Base-by-base conservation (phyloP, 768 basidiomycete species). In the Chiua virens region DNA sequence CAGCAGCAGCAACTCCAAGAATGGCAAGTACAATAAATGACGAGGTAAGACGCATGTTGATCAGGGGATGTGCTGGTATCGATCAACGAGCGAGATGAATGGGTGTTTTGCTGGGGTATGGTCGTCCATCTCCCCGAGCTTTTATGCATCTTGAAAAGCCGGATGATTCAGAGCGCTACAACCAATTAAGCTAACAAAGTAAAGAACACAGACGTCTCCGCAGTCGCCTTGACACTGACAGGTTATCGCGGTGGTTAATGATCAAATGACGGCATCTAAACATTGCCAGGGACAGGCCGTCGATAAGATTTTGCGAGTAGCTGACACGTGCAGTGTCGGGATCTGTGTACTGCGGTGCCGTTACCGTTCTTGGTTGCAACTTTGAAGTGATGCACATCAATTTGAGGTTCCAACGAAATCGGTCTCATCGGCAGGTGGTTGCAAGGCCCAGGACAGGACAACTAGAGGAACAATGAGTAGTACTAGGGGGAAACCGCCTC, bases 1-100 rank as follows among this genome's bases (percentile, higher is more conserved):
- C 49, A 7, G 59, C 59, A 6, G 45, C 32, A 5, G 41, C 55
- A 11, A 30, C 34, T 22, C 52, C 13, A 14, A 61, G 46, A 30
- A 57, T 27, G 1, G 20, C 8, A 20, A 57, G 50, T 34, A 43
- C n/a, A 3, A 46, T n/a, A 10, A 60, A 28, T 1, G 43, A 37
- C 17, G 40, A 32, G 20, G 44, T 5, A 5, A 53, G 14, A 21
- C 46, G 59, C 59, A 60, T 60, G 51, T 34, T 45, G 53, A 30
- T 35, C 21, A 3, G 4, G 9, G n/a, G 28, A 45, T 10, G 18
- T 5, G 11, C 25, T 8, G 30, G 3, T 18, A 17, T n/a, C 2
- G 35, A 20, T 46, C 6, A 13, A 22, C 22, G 18, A 59, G 8
- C 1, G 20, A 22, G 32, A 7, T 40, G 21, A 18, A 15, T 34